A percentile compares a stretch with the other conserved stretches of the same genome.
phyloP scores from a whole-genome alignment of 257 asterid genomes.

The Linderniella brevidens region DNA sequence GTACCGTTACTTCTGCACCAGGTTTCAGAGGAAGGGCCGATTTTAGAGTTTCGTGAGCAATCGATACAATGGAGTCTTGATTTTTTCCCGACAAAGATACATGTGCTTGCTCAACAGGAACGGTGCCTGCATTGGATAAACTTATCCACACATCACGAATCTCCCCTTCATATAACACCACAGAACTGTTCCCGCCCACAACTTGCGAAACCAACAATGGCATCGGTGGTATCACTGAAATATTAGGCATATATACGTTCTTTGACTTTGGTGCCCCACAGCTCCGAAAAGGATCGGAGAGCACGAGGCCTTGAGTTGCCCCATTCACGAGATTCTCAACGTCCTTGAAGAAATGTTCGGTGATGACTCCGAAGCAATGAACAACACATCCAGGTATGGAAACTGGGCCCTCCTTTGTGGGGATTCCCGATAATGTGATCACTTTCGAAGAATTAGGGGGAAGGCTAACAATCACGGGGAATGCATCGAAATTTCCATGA shows the following conservation, averaged over 20 bases:
- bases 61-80: conserved; percentile 75
- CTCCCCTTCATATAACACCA: conserved; percentile 90
- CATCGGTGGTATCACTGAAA: conserved; percentile 73
- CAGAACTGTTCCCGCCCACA: conserved; percentile 90
- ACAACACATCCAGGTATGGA: conserved; percentile 86
- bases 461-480: conserved; percentile 75
- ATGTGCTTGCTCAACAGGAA: conserved; percentile 91
- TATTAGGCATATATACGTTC: conserved; percentile 41
- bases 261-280: conserved; percentile 81
- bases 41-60: conserved; percentile 54
- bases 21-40: conserved; percentile 83
- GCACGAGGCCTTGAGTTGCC: conserved; percentile 96
- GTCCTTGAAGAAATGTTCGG: conserved; percentile 94
- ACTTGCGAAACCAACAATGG: conserved; percentile 67
- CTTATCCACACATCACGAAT: conserved; percentile 83
- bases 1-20: conserved; percentile 90
- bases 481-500: conserved; percentile 82
- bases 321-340: conserved; percentile 83
- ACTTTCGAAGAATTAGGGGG: conserved; percentile 88
- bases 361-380: conserved; percentile 90
- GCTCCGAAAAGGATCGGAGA: conserved; percentile 95
- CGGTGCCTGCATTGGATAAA: conserved; percentile 94
- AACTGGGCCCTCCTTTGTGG: conserved; percentile 72
- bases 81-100: conserved; percentile 87
- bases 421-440: conserved; percentile 83